Evolutionary conservation across 257 asterid genomes (phyloP).

Genomic region (Solanum virginianum): DNA sequence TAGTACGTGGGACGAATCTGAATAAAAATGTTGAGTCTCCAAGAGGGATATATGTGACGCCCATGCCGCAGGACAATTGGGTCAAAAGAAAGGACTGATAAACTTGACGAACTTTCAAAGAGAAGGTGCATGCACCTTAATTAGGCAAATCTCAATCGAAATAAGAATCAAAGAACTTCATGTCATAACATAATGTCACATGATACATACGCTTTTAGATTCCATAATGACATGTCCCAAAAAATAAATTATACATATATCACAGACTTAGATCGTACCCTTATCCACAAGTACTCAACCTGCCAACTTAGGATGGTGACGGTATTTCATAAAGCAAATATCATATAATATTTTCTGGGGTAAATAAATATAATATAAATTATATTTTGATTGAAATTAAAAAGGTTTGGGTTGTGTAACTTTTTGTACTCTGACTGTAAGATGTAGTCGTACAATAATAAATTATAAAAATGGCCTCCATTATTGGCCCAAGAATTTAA

Average conservation of each 20-base stretch:
- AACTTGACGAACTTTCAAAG: neutral
- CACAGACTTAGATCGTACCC: neutral
- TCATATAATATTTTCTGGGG: neutral
- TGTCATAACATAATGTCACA: neutral
- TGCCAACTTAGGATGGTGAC: neutral
- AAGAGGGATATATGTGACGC: neutral
- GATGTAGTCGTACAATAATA: neutral
- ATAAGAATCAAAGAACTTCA: neutral
- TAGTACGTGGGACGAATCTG: neutral
- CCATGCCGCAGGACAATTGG: neutral
- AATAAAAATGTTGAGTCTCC: neutral
- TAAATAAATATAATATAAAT: neutral
- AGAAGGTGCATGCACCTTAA: too few species aligned
- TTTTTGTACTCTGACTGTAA: neutral
- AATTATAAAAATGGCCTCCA: neutral
- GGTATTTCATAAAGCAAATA: neutral
- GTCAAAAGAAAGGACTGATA: neutral
- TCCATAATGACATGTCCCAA: neutral
- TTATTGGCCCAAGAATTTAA: neutral
- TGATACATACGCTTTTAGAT: neutral
- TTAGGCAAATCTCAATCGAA: neutral
- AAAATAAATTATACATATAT: neutral
- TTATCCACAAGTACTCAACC: neutral
- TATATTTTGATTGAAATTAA: neutral
- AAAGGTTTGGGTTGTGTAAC: neutral